Conservation (phyloP, 176 grass and related monocot genomes). For the Sorghum bicolor region DNA sequence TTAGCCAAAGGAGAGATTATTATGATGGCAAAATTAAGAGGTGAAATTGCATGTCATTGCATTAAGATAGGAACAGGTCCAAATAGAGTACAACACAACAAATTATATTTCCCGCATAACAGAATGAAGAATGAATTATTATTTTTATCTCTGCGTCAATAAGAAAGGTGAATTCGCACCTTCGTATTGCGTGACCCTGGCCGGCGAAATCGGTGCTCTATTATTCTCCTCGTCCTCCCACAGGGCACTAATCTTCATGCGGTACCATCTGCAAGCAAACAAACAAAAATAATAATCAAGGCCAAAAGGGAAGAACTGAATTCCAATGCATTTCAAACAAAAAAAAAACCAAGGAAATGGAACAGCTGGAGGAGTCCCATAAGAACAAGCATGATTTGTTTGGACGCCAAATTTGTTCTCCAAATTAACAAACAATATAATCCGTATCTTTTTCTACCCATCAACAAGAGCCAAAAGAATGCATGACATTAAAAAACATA, state of each 20-base stretch:
- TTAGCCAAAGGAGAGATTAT: too few relatives aligned
- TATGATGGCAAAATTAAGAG: not conserved
- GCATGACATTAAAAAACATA: not conserved
- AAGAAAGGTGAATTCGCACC: slow-evolving; percentile 43
- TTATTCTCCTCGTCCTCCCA: slow-evolving; percentile 58
- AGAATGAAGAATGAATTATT: not conserved
- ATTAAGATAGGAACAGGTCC: not conserved
- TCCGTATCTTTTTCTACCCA: not conserved
- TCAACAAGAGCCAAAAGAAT: not conserved
- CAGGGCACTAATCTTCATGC: slow-evolving; percentile 72
- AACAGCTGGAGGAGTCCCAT: not conserved
- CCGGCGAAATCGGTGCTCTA: slow-evolving; percentile 53
- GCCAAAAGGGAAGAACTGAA: not conserved
- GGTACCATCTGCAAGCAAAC: slow-evolving; percentile 67
- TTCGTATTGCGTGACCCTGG: slow-evolving; percentile 87
- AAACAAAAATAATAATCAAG: not conserved
- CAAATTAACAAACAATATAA: not conserved
- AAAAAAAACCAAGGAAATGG: not conserved
- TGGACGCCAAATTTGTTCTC: not conserved
- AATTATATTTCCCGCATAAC: not conserved
- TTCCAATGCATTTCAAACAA: not conserved
- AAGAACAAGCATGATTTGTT: not conserved
- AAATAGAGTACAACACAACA: not conserved
- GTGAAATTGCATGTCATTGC: not conserved
- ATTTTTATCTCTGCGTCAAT: not conserved